Evolutionary conservation across 108 stramenopile genomes (phyloP).

Genomic region (Schizochytrium sp.): DNA sequence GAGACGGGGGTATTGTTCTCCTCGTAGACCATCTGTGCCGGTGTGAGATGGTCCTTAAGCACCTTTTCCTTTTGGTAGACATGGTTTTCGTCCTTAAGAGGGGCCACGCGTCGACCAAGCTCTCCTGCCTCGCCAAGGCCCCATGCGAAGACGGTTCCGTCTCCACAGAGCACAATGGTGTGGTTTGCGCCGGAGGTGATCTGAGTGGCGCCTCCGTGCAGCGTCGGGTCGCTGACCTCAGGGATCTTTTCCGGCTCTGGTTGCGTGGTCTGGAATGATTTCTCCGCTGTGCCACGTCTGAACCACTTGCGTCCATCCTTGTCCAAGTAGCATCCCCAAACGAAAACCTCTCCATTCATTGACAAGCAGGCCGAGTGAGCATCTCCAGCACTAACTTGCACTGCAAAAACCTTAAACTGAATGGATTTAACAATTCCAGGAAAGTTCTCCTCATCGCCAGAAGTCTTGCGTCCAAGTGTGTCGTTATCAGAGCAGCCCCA

Average conservation of each 20-base stretch:
- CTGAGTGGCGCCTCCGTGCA: conserved; percentile 42
- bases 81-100: conserved; percentile 11
- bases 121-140: conserved; percentile 64
- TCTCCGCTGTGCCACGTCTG: not conserved
- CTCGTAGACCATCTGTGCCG: conserved; percentile 66
- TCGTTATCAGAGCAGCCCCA: conserved; percentile 54
- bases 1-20: conserved; percentile 39
- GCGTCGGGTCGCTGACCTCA: conserved; percentile 34
- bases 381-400: conserved; percentile 21
- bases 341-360: conserved; percentile 21
- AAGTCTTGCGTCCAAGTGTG: conserved; percentile 35
- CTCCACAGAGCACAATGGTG: conserved; percentile 62
- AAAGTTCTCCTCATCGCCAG: conserved; percentile 24
- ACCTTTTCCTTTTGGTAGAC: conserved; percentile 63
- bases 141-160: conserved; percentile 65
- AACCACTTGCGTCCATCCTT: conserved; percentile 70
- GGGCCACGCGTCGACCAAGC: conserved; percentile 26
- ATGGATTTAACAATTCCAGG: not conserved
- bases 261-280: conserved; percentile 64
- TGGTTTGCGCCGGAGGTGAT: conserved; percentile 60
- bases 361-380: conserved; percentile 2
- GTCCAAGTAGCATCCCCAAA: conserved; percentile 77
- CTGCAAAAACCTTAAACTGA: not conserved
- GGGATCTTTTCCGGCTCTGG: conserved; percentile 61
- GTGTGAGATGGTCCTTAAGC: conserved; percentile 75